Evolutionary conservation across 176 grass and related monocot genomes (phyloP).

Genomic region (Eleusine coracana): DNA sequence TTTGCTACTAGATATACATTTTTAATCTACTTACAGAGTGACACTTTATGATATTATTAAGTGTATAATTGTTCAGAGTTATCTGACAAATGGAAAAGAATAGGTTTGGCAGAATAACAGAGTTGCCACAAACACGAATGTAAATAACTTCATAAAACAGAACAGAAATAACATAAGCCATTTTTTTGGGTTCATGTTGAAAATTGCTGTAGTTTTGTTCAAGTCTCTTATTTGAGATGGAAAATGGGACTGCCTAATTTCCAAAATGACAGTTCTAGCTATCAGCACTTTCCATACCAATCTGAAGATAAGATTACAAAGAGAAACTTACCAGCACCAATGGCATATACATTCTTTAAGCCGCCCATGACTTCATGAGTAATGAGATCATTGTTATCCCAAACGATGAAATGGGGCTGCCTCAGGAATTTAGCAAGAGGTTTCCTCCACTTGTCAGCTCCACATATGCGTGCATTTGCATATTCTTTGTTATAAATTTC

Average conservation of each 20-base stretch:
- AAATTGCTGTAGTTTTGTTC: background rate
- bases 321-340: slow-evolving; percentile 85
- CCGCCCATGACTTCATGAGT: slow-evolving; percentile 99
- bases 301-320: background rate
- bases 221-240: background rate
- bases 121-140: background rate
- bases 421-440: slow-evolving; percentile 91
- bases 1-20: slow-evolving; percentile 9
- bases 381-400: slow-evolving; percentile 91
- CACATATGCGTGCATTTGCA: slow-evolving; percentile 95
- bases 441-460: slow-evolving; percentile 92
- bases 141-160: background rate
- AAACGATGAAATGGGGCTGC: slow-evolving; percentile 97
- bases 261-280: background rate
- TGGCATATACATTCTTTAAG: slow-evolving; percentile 96
- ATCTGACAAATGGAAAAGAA: background rate
- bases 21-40: background rate
- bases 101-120: background rate
- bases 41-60: background rate
- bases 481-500: slow-evolving; percentile 99
- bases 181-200: background rate
- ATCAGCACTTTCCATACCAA: background rate
- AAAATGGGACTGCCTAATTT: background rate
- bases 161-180: background rate
- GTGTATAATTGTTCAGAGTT: background rate